A percentile compares a stretch with the other conserved stretches of the same genome.
Evolutionary conservation across 768 basidiomycete species (phyloP).

Genomic region (Lactarius psammicola): DNA sequence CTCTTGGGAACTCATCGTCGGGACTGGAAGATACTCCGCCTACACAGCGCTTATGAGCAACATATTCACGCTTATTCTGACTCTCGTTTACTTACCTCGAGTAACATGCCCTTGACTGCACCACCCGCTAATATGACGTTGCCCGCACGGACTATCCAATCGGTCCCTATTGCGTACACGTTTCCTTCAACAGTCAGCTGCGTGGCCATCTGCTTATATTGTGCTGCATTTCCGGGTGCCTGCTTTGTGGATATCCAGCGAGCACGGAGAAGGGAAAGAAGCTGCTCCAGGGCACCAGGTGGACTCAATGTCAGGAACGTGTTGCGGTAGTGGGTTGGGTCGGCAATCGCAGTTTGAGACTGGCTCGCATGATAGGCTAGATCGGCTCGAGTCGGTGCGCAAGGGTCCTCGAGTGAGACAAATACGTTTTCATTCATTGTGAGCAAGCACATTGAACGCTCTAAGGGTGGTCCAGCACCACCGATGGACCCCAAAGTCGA

Average conservation of each 20-base stretch:
- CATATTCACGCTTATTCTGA: constrained; percentile 1
- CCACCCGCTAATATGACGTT: constrained; percentile 76
- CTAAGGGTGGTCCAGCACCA: constrained; percentile 49
- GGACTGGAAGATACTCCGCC: constrained; percentile 83
- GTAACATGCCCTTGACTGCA: constrained; percentile 76
- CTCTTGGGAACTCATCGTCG: constrained; percentile 60
- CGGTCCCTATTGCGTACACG: constrained; percentile 72
- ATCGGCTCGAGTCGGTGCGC: constrained; percentile 66
- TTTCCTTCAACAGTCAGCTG: constrained; percentile 73
- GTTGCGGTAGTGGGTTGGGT: constrained; percentile 62
- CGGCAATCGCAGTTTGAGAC: constrained; percentile 25
- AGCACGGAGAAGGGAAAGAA: constrained; percentile 70
- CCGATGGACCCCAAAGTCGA: constrained; percentile 62
- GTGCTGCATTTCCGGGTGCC: constrained; percentile 38
- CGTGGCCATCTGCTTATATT: constrained; percentile 49
- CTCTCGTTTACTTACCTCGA: constrained; percentile 55
- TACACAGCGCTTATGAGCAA: constrained; percentile 32
- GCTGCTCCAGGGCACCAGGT: constrained; percentile 70
- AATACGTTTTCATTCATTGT: constrained; percentile 82
- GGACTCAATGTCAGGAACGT: constrained; percentile 77
- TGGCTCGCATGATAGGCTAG: constrained; percentile 44
- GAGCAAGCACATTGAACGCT: constrained; percentile 71
- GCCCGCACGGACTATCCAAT: constrained; percentile 79
- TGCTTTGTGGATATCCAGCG: constrained; percentile 66
- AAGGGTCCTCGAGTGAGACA: constrained; percentile 73